Conservation (phyloP, 371 early-diverging fungal species). For the Conidiobolus incongruus region DNA sequence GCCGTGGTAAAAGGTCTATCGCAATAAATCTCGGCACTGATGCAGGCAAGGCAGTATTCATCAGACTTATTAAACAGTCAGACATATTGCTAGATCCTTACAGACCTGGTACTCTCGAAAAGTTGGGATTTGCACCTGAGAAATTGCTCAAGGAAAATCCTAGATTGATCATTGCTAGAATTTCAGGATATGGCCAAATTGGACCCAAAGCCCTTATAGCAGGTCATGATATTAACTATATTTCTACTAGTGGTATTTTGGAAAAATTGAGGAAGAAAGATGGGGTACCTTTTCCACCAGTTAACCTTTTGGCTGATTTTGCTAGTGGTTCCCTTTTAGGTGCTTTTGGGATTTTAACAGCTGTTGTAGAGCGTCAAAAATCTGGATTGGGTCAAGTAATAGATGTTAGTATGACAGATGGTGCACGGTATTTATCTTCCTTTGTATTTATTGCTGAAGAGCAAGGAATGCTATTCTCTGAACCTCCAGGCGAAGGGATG, state of each 20-base stretch:
- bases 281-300: slow-evolving; percentile 33
- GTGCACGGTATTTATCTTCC: background rate
- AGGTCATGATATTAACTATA: slow-evolving; percentile 58
- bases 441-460: background rate
- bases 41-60: slow-evolving; percentile 18
- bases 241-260: slow-evolving; percentile 34
- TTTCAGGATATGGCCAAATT: slow-evolving; percentile 47
- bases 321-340: slow-evolving; percentile 52
- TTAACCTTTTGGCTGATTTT: slow-evolving; percentile 49
- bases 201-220: slow-evolving; percentile 27
- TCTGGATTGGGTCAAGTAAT: slow-evolving; percentile 49
- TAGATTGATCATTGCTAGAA: slow-evolving; percentile 30
- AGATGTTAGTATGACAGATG: slow-evolving; percentile 38
- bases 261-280: slow-evolving; percentile 30
- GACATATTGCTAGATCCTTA: slow-evolving; percentile 59
- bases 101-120: slow-evolving; percentile 53
- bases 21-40: slow-evolving; percentile 33
- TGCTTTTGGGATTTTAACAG: slow-evolving; percentile 39
- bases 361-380: slow-evolving; percentile 27
- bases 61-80: slow-evolving; percentile 17
- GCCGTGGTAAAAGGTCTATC: slow-evolving; percentile 40
- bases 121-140: slow-evolving; percentile 41
- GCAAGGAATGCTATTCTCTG: background rate
- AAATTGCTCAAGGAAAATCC: slow-evolving; percentile 25
- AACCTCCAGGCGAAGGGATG: slow-evolving; percentile 35